Base-by-base conservation (phyloP, 2,329 filamentous ascomycete genomes). In the Leptographium galeiforme region DNA sequence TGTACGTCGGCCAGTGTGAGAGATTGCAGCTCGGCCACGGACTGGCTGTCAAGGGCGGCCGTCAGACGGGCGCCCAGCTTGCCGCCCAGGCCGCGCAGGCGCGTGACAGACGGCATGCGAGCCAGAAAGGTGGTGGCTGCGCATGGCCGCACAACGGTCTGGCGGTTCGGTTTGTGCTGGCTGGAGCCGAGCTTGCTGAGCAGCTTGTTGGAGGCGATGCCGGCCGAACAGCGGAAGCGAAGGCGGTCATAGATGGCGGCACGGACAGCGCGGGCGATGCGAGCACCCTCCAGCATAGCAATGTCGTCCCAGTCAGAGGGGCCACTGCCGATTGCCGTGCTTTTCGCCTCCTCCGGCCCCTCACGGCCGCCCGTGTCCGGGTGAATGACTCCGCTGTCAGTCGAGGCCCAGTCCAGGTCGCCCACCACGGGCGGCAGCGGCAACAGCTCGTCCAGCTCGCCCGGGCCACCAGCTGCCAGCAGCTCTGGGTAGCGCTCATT, bases 291-390 rank as follows among this genome's bases (percentile, higher is more conserved):
- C 34, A 88, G 74, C 64, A 95, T 86, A 16, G 81, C 86, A 59
- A 97, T 77, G 71, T 98, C 93, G 66, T 98, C 91, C 93, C 93
- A 98, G 68, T 98, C 93, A 1, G 89, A 88, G 62, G 94, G 85
- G 60, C 85, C 77, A 19, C 84, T 78, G 66, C 95, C 90, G 12
- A 10, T 16, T 38, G 13, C 19, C 32, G 32, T n/a, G 6, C 44
- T 16, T 1, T 18, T 12, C 8, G n/a, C 16, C 16, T 11, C 41
- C 32, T 33, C 38, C 36, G 33, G 4, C 14, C 13, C 16, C 41
- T 45, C 50, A 2, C 18, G 49, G 33, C 13, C 5, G 8, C 36
- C 40, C 8, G 11, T 48, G 1, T 39, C 47, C n/a, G 34, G 38
- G n/a, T 56, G 54, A 4, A 59, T 55, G 0, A 60, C 53, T 10